Evolutionary conservation across 495 filamentous ascomycete species (phyloP).

Genomic region (Pyrenula massariospora): DNA sequence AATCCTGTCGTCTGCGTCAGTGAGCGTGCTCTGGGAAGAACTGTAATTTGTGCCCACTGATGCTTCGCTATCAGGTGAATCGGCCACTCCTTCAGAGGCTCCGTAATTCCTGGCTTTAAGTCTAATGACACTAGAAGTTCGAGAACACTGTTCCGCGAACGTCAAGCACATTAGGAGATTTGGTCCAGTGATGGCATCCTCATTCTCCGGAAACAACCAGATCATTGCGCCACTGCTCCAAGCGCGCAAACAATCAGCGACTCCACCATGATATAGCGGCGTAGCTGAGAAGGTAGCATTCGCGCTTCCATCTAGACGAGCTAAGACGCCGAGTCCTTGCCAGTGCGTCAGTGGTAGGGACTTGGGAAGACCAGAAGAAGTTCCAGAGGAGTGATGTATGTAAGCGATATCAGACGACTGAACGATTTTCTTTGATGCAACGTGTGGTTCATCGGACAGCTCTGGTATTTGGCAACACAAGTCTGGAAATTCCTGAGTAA

Average conservation of each 20-base stretch:
- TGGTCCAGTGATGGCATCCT: conserved; percentile 32
- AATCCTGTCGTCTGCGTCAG: neutral
- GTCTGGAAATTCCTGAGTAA: conserved; percentile 1
- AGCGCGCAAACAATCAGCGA: conserved; percentile 44
- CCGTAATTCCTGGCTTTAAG: neutral
- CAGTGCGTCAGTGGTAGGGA: conserved; percentile 38
- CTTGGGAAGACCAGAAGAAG: conserved; percentile 41
- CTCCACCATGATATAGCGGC: conserved; percentile 48
- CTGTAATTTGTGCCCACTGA: neutral
- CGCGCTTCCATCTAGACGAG: conserved; percentile 16
- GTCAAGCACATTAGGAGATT: conserved; percentile 30
- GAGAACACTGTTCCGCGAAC: conserved; percentile 4
- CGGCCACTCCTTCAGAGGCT: neutral
- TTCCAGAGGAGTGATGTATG: conserved; percentile 39
- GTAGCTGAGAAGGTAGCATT: conserved; percentile 46
- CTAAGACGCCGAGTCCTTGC: conserved; percentile 35
- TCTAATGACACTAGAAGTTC: neutral
- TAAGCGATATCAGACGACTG: conserved; percentile 19
- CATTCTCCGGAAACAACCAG: conserved; percentile 40
- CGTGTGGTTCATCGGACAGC: neutral
- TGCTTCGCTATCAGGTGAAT: neutral
- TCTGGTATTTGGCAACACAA: neutral
- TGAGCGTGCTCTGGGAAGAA: neutral
- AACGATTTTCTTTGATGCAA: conserved; percentile 4
- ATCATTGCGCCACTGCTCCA: conserved; percentile 37